A percentile compares a stretch with the other conserved stretches of the same genome.
These are phyloP conservation scores for Obelidium mucronatum DNA, from an alignment of 192 early-diverging fungal species.

Conservation along the genomic window DNA sequence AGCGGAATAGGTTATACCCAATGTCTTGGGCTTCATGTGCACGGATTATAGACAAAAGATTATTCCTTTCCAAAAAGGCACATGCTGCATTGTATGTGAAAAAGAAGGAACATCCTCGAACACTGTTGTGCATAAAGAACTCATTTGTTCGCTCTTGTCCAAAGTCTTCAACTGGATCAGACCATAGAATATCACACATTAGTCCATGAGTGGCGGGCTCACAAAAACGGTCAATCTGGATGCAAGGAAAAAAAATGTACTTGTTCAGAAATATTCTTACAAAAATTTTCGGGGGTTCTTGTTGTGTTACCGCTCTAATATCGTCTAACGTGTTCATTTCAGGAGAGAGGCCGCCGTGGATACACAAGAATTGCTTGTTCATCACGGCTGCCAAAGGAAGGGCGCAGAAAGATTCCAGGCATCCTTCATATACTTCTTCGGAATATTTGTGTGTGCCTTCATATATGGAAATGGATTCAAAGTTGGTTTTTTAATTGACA, in stretches of 20 bases:
- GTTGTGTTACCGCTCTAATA: conserved; percentile 70
- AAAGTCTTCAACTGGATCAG: conserved; percentile 96
- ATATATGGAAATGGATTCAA: not conserved
- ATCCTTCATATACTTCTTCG: conserved; percentile 89
- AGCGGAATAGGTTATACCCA: conserved; percentile 67
- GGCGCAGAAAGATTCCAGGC: conserved; percentile 89
- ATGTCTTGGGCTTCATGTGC: conserved; percentile 98
- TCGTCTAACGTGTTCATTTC: conserved; percentile 93
- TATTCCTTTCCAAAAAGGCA: conserved; percentile 93
- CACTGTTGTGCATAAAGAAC: conserved; percentile 90
- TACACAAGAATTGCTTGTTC: conserved; percentile 96
- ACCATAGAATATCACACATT: conserved; percentile 96
- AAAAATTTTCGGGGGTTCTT: too few species aligned
- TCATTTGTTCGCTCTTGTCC: conserved; percentile 92
- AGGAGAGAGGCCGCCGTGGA: conserved; percentile 95
- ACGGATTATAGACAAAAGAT: conserved; percentile 92
- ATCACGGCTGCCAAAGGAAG: conserved; percentile 93
- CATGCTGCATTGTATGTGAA: conserved; percentile 88
- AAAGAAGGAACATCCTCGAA: conserved; percentile 95
- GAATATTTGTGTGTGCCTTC: conserved; percentile 93
- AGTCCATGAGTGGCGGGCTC: conserved; percentile 94
- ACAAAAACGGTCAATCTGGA: conserved; percentile 88
- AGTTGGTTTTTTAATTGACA: not conserved
- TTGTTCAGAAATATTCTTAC: not conserved
- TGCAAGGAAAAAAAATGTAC: conserved; percentile 1